These are phyloP conservation scores for Eucalyptus rudis DNA, from an alignment of 345 rosid genomes.

Conservation along the genomic window DNA sequence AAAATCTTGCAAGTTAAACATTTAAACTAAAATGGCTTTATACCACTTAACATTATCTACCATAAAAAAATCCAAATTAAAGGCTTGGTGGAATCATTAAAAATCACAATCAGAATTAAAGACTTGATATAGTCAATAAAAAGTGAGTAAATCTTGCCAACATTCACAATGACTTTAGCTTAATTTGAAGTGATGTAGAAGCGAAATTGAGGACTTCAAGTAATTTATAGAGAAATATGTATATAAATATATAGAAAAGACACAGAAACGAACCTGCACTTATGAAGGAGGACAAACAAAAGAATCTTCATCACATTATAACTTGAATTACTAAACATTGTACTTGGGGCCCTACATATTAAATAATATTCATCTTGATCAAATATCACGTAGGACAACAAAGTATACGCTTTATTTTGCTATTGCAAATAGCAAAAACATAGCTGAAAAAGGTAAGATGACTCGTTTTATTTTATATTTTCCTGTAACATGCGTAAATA, in stretches of 20 bases:
- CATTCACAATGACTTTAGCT: no score
- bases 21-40: background rate
- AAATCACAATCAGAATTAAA: background rate
- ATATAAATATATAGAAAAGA: background rate
- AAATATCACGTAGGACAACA: background rate
- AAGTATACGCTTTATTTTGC: background rate
- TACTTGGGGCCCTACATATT: background rate
- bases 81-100: background rate
- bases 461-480: background rate
- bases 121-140: background rate
- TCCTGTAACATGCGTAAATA: background rate
- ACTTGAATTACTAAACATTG: background rate
- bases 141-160: no score
- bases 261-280: background rate
- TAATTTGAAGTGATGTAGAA: background rate
- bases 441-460: background rate
- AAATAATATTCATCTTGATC: background rate
- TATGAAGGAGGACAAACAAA: background rate
- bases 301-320: background rate
- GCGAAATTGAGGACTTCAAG: background rate
- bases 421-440: background rate
- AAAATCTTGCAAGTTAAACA: background rate
- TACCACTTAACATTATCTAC: background rate
- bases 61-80: background rate
- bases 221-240: no score